Percentiles rank a stretch among this genome's conserved stretches.
These are phyloP conservation scores for Mortierella sp. DNA, from an alignment of 371 early-diverging fungal genomes.

Conservation along the genomic window DNA sequence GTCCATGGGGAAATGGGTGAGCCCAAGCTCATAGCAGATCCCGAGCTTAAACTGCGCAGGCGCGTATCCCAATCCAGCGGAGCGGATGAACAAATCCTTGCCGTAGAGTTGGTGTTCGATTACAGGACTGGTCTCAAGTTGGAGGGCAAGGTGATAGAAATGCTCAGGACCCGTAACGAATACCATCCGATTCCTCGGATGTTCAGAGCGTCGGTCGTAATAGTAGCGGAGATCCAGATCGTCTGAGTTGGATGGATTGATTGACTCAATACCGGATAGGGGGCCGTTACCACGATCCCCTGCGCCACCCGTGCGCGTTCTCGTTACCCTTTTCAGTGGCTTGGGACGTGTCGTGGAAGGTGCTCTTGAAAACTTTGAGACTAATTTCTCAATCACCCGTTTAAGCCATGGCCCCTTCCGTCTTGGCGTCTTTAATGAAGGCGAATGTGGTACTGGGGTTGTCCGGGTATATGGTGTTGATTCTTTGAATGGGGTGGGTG, in stretches of 20 bases:
- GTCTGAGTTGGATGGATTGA: constrained; percentile 4
- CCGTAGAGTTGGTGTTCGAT: constrained; percentile 47
- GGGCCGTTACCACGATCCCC: neutral
- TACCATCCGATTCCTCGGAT: constrained; percentile 25
- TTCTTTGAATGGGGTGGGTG: neutral
- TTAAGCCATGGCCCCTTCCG: constrained; percentile 4
- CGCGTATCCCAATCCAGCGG: constrained; percentile 70
- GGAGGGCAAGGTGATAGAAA: constrained; percentile 44
- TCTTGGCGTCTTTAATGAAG: neutral
- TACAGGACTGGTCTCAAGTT: constrained; percentile 42
- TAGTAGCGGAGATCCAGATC: constrained; percentile 30
- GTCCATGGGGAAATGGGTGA: constrained; percentile 73
- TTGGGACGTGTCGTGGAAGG: neutral
- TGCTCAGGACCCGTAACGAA: constrained; percentile 51
- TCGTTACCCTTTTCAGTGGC: neutral
- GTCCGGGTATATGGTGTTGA: neutral
- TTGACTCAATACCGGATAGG: neutral
- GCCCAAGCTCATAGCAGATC: constrained; percentile 83
- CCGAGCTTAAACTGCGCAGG: constrained; percentile 84
- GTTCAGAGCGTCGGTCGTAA: constrained; percentile 30
- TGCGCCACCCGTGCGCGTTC: neutral
- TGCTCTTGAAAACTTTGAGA: neutral
- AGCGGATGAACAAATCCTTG: constrained; percentile 57
- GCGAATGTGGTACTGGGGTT: neutral
- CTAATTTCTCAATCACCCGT: neutral